Base-by-base conservation (phyloP, 768 basidiomycete species). In the Pleurotus eryngii region DNA sequence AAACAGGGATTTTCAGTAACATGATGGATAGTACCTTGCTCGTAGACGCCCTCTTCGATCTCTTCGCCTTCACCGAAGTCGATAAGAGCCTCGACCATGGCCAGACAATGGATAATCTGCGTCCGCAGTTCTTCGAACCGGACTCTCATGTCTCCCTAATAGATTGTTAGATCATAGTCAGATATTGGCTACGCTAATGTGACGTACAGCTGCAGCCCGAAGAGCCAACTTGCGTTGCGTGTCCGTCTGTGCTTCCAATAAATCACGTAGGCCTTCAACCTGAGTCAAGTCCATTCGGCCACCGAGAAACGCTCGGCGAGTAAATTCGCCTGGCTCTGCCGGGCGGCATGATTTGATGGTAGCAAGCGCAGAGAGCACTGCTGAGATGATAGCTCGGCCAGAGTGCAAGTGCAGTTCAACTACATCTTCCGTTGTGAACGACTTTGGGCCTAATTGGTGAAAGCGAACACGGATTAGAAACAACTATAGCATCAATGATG, bases 1-100 rank as follows among this genome's bases (percentile, higher is more conserved):
- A 56, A 24, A 60, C 6, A 35, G 30, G 30, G 30, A 35, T 9
- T 35, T 35, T 11, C 1, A 35, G 30, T 9, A 35, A 35, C 30
- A 35, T 11, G 30, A 35, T 35, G 30, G 30, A 3, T 43, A 70
- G 3, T 56, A 90, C 93, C 90, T 73, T 81, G 76, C 8, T 86
- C 86, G 61, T 83, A 85, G 17, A 92, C 84, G 7, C 80, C 86
- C n/a, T 89, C 88, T 65, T 95, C 92, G 40, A 95, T 81, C 37
- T 92, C 90, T 65, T 95, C 94, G 12, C 87, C 90, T 71, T 97
- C 94, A 5, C 92, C 92, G 69, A 95, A 97, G 68, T 96, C 94
- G 55, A 97, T 95, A 17, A 95, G 72, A 1, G 94, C 95, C 70
- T 97, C 95, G 3, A 92, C 76, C 60, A 85, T 80, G 9, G 94